These are phyloP conservation scores for Saccharomycopsis sp. DNA, from an alignment of 805 yeast species.

Conservation along the genomic window DNA sequence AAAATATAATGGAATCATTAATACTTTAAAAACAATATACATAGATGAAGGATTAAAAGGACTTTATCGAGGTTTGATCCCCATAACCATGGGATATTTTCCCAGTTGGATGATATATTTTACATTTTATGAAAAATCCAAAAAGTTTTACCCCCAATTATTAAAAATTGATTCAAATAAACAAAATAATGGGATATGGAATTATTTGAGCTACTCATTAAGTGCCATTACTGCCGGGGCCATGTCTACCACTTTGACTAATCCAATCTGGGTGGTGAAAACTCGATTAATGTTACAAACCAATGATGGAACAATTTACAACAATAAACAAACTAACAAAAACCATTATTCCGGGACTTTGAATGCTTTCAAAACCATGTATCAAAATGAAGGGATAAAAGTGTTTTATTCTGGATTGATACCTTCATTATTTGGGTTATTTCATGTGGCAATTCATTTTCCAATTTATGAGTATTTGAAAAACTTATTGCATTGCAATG, in stretches of 20 bases:
- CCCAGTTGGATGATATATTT: constrained; percentile 98
- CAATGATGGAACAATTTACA: constrained; percentile 33
- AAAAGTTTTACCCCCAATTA: constrained; percentile 38
- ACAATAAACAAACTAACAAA: constrained; percentile 16
- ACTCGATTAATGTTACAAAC: constrained; percentile 88
- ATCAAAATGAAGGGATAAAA: constrained; percentile 61
- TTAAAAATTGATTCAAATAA: constrained; percentile 22
- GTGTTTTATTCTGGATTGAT: constrained; percentile 85
- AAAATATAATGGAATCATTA: constrained; percentile 50
- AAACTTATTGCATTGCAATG: constrained; percentile 30
- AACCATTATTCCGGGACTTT: constrained; percentile 60
- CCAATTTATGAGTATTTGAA: constrained; percentile 86
- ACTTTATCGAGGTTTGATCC: constrained; percentile 80
- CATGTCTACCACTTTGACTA: constrained; percentile 71
- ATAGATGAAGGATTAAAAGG: constrained; percentile 77
- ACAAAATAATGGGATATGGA: constrained; percentile 18
- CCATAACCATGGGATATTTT: constrained; percentile 87
- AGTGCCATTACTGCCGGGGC: constrained; percentile 85
- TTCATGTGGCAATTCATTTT: constrained; percentile 94
- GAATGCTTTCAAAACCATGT: constrained; percentile 79
- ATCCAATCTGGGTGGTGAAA: constrained; percentile 97
- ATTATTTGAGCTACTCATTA: constrained; percentile 29
- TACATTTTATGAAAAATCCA: constrained; percentile 76
- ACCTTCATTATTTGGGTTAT: constrained; percentile 81
- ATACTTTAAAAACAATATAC: constrained; percentile 56